phyloP scores from a whole-genome alignment of 257 asterid genomes.

The Fraxinus cuspidata region DNA sequence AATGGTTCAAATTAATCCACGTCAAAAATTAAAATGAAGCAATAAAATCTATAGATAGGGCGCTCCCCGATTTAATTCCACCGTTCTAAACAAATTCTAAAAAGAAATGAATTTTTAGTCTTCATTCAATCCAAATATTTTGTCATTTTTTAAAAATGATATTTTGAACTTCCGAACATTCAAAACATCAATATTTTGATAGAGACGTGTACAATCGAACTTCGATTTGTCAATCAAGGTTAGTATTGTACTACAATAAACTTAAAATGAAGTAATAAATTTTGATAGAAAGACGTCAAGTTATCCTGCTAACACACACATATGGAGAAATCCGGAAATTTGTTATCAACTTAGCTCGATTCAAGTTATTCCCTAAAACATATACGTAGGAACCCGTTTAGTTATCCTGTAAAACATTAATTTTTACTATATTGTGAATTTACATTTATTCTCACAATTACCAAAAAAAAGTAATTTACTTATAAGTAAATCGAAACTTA shows the following conservation, averaged over 20 bases:
- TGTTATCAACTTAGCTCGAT: too few species aligned
- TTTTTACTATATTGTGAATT: not conserved
- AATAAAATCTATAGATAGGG: not conserved
- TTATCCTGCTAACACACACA: too few species aligned
- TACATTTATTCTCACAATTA: not conserved
- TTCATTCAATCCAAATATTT: not conserved
- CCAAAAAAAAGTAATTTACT: not conserved
- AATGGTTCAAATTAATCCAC: not conserved
- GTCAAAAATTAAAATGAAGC: not conserved
- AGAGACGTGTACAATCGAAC: not conserved
- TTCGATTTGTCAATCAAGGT: not conserved
- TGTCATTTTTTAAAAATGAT: not conserved
- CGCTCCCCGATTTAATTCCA: not conserved
- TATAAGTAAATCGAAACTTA: not conserved
- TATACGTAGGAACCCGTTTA: too few species aligned
- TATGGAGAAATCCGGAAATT: too few species aligned
- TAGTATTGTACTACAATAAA: not conserved
- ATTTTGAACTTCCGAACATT: too few species aligned
- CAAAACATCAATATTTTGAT: not conserved
- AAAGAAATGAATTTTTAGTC: not conserved
- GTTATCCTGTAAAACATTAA: too few species aligned
- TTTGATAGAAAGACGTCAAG: too few species aligned
- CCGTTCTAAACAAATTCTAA: too few species aligned
- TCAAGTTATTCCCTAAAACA: too few species aligned
- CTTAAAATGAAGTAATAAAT: too few species aligned